A percentile compares a stretch with the other conserved stretches of the same genome.
phyloP scores from a whole-genome alignment of 2,329 filamentous ascomycete genomes.

The Hawksworthiomyces lignivorus region DNA sequence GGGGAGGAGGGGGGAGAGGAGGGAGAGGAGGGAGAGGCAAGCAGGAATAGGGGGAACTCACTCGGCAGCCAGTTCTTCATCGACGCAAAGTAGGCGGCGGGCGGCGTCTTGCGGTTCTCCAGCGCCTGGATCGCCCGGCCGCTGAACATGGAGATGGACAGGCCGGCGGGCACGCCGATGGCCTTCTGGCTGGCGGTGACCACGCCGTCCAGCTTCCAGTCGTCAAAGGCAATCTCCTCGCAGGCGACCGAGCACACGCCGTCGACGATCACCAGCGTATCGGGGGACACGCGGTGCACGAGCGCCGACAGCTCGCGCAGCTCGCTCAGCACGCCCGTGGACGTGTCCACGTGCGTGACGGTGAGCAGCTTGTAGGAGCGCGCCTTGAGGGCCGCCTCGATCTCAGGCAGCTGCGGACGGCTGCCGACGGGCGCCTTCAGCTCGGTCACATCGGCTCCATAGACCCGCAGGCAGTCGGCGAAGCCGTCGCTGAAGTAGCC shows the following conservation, averaged over 20 bases:
- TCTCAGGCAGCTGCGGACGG: slow-evolving; percentile 75
- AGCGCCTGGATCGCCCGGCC: slow-evolving; percentile 76
- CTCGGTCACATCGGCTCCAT: slow-evolving; percentile 84
- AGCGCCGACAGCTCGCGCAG: slow-evolving; percentile 76
- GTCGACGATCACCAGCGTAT: slow-evolving; percentile 87
- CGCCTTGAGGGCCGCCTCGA: slow-evolving; percentile 80
- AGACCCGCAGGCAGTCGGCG: slow-evolving; percentile 82
- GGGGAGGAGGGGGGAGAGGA: no score
- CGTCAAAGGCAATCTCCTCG: slow-evolving; percentile 93
- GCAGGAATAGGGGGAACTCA: slow-evolving; percentile 36
- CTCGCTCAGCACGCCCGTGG: slow-evolving; percentile 89
- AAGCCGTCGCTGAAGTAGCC: slow-evolving; percentile 98
- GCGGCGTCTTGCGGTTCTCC: slow-evolving; percentile 71
- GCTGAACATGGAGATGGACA: slow-evolving; percentile 92
- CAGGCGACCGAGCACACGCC: slow-evolving; percentile 95
- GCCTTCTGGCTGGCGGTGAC: slow-evolving; percentile 95
- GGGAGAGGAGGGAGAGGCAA: background rate
- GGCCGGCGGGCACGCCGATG: slow-evolving; percentile 87
- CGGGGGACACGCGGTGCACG: slow-evolving; percentile 77
- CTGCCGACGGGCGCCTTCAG: slow-evolving; percentile 83
- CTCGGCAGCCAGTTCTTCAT: slow-evolving; percentile 96
- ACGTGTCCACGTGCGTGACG: slow-evolving; percentile 95
- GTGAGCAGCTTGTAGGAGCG: slow-evolving; percentile 93
- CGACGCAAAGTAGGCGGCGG: slow-evolving; percentile 86
- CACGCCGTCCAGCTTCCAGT: slow-evolving; percentile 87